Base-by-base conservation (phyloP, 768 basidiomycete genomes). In the Boletus tylopilopsis region DNA sequence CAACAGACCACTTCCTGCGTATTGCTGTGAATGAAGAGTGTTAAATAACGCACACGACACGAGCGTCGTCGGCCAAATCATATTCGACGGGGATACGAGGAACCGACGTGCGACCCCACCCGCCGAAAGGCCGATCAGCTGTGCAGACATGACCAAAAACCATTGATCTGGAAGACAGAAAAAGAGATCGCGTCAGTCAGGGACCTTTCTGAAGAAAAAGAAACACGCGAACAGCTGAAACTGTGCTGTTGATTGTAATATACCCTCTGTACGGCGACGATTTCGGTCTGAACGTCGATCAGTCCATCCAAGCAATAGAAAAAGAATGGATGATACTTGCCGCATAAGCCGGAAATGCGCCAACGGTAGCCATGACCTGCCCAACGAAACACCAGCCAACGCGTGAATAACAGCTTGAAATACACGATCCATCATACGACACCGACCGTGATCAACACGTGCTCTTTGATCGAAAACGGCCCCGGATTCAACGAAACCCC, bases 81-180 rank as follows among this genome's bases (percentile, higher is more conserved):
- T 68, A 27, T 65, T 67, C 4, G 67, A 24, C 55, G 73, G 90
- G 56, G 57, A 80, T 61, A 72, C 89, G 32, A 91, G 76, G 75
- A 90, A 90, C 11, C 89, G 82, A 25, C 85, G 80, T 6, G 78
- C 76, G 32, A 87, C 68, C 13, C 88, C 87, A 37, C 89, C 90
- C 47, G 90, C 81, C 5, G 87, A 90, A 72, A 91, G 91, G 12
- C 90, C 88, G 46, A 90, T 88, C 47, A 89, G 70, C 59, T 86
- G 84, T 1, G 83, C 82, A 25, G 80, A 84, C 70, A 90, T 80
- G 22, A 90, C 84, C 19, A 90, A 68, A 66, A 90, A 79, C 83
- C 87, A 86, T 69, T 88, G 85, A 65, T 90, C 87, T 78, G 54
- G 49, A 34, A 44, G 38, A 5, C 11, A 7, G 27, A 11, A 30